These are phyloP conservation scores for Rasamsonia emersonii DNA, from an alignment of 2,329 filamentous ascomycete species.

Conservation along the genomic window DNA sequence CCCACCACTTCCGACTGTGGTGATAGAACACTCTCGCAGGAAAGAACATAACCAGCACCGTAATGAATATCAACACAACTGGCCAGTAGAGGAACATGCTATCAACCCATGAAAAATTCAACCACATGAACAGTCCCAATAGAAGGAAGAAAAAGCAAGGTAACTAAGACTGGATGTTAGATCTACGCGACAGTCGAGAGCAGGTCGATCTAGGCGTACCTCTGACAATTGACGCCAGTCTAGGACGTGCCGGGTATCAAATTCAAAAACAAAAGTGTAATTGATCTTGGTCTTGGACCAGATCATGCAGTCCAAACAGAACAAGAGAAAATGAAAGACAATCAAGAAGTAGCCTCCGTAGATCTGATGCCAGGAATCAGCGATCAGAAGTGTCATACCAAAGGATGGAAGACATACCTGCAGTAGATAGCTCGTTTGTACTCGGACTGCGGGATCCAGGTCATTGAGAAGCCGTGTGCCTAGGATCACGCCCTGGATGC, in stretches of 20 bases:
- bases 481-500: slow-evolving; percentile 56
- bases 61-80: slow-evolving; percentile 64
- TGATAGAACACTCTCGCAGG: slow-evolving; percentile 68
- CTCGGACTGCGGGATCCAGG: slow-evolving; percentile 39
- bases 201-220: slow-evolving; percentile 29
- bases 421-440: slow-evolving; percentile 59
- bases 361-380: slow-evolving; percentile 45
- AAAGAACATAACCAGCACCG: slow-evolving; percentile 61
- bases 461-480: slow-evolving; percentile 43
- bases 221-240: slow-evolving; percentile 85
- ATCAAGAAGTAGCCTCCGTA: slow-evolving; percentile 89
- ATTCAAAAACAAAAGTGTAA: slow-evolving; percentile 94
- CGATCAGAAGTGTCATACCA: too few species aligned
- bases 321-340: slow-evolving; percentile 70
- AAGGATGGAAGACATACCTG: slow-evolving; percentile 39
- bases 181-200: neutral
- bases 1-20: slow-evolving; percentile 72
- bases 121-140: slow-evolving; percentile 70
- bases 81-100: slow-evolving; percentile 79
- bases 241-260: slow-evolving; percentile 74
- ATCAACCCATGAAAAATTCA: slow-evolving; percentile 71
- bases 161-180: too few species aligned
- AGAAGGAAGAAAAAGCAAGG: slow-evolving; percentile 75
- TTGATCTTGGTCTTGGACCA: slow-evolving; percentile 86
- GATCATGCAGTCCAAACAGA: slow-evolving; percentile 73